These are phyloP conservation scores for Nigrospora oryzae DNA, from an alignment of 2,329 filamentous ascomycete genomes.

Conservation along the genomic window DNA sequence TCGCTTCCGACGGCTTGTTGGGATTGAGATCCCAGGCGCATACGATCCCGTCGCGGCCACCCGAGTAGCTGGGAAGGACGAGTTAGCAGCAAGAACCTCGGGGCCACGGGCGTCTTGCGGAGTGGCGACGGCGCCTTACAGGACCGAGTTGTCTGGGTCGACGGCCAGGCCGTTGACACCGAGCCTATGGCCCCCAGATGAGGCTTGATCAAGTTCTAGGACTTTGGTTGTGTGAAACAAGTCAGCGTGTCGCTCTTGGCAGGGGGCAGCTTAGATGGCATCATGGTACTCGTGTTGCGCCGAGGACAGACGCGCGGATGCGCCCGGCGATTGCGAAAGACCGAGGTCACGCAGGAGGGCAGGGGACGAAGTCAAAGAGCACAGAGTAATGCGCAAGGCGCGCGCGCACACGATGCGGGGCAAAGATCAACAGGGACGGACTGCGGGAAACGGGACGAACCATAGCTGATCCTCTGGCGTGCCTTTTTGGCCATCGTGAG, in stretches of 20 bases:
- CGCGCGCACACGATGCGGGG: slow-evolving; percentile 13
- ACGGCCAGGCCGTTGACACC: slow-evolving; percentile 93
- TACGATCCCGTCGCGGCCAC: slow-evolving; percentile 87
- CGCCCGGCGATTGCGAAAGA: background rate
- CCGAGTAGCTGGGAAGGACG: slow-evolving; percentile 65
- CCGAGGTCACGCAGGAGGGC: background rate
- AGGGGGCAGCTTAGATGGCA: too few relatives aligned
- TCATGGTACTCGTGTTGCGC: background rate
- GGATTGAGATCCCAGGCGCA: slow-evolving; percentile 91
- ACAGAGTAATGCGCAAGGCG: slow-evolving; percentile 1
- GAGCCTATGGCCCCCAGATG: slow-evolving; percentile 74
- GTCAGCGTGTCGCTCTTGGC: too few relatives aligned
- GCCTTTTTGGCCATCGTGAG: slow-evolving; percentile 53
- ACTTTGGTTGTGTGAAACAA: slow-evolving; percentile 21
- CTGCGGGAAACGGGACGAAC: slow-evolving; percentile 28
- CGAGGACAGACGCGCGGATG: background rate
- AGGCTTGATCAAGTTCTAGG: slow-evolving; percentile 49
- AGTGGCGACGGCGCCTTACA: slow-evolving; percentile 49
- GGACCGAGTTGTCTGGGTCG: slow-evolving; percentile 71
- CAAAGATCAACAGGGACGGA: slow-evolving; percentile 7
- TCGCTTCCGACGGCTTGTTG: slow-evolving; percentile 34
- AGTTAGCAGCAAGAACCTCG: background rate
- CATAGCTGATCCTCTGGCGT: slow-evolving; percentile 59
- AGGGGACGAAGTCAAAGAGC: background rate
- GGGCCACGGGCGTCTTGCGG: background rate